Conservation (phyloP, 148 eudicot species). For the Vaccinium vitisidaea region DNA sequence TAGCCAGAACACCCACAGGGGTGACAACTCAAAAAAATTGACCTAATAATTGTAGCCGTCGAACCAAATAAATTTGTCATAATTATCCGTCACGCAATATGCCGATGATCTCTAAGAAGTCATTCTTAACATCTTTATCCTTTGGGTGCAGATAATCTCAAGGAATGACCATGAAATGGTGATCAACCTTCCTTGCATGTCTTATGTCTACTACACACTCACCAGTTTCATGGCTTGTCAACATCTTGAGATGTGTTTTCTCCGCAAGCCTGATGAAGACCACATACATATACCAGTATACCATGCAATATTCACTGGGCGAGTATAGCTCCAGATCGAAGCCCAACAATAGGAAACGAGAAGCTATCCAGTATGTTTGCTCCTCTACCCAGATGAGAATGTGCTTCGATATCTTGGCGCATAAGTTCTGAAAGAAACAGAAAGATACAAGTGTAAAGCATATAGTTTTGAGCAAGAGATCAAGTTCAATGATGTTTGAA, state of each 20-base stretch:
- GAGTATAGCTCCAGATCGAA: slow-evolving; percentile 90
- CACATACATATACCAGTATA: slow-evolving; percentile 90
- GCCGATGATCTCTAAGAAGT: neutral
- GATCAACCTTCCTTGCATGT: neutral
- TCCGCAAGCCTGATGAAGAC: slow-evolving; percentile 85
- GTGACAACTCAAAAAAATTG: slow-evolving; percentile 3
- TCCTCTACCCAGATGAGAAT: slow-evolving; percentile 92
- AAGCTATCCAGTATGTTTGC: slow-evolving; percentile 95
- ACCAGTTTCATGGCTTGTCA: slow-evolving; percentile 62
- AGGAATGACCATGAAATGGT: neutral
- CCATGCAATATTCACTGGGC: slow-evolving; percentile 91
- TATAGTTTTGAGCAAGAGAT: neutral
- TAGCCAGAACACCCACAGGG: slow-evolving; percentile 11
- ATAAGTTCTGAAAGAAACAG: slow-evolving; percentile 47
- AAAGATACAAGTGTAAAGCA: neutral
- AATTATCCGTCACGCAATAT: neutral
- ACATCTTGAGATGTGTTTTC: slow-evolving; percentile 74
- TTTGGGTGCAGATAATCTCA: slow-evolving; percentile 3
- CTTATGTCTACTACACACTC: slow-evolving; percentile 23
- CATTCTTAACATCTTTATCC: neutral
- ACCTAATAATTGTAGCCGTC: neutral
- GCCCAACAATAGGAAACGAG: slow-evolving; percentile 80
- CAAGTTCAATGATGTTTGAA: neutral
- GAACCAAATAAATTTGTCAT: neutral
- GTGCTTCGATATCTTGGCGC: slow-evolving; percentile 58